Evolutionary conservation across 208 protist species (phyloP).

Genomic region (Crithidia expoeki): DNA sequence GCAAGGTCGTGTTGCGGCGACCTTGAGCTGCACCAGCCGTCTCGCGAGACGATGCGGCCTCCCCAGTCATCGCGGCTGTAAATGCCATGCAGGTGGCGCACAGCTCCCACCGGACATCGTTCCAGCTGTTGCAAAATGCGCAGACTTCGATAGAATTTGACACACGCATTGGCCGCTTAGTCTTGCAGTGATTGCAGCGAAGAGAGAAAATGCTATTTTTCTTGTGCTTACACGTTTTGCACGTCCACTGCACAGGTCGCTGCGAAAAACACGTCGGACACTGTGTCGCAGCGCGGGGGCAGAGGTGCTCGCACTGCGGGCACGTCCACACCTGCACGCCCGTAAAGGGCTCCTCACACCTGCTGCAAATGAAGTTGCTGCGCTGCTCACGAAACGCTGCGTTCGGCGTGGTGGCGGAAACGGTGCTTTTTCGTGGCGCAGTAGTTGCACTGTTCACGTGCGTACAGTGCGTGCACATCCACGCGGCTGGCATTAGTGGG

Average conservation of each 20-base stretch:
- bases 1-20: neutral
- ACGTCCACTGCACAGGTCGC: constrained; percentile 63
- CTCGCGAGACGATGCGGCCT: neutral
- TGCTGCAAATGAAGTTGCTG: constrained; percentile 63
- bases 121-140: constrained; percentile 46
- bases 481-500: constrained; percentile 59
- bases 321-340: constrained; percentile 80
- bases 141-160: constrained; percentile 59
- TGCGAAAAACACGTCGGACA: constrained; percentile 68
- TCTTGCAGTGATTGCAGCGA: constrained; percentile 47
- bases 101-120: constrained; percentile 85
- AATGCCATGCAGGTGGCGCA: constrained; percentile 67
- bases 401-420: neutral
- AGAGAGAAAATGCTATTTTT: constrained; percentile 53
- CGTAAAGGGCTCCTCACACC: constrained; percentile 53
- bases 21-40: neutral
- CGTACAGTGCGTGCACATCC: constrained; percentile 63
- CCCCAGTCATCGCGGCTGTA: neutral
- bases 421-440: neutral
- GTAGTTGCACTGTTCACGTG: constrained; percentile 22
- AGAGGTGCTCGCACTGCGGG: constrained; percentile 60
- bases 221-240: constrained; percentile 38
- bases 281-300: constrained; percentile 57
- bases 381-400: constrained; percentile 7
- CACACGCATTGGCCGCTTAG: constrained; percentile 14